Evolutionary conservation across 768 basidiomycete genomes (phyloP).

Genomic region (Clitopilus hobsonii): DNA sequence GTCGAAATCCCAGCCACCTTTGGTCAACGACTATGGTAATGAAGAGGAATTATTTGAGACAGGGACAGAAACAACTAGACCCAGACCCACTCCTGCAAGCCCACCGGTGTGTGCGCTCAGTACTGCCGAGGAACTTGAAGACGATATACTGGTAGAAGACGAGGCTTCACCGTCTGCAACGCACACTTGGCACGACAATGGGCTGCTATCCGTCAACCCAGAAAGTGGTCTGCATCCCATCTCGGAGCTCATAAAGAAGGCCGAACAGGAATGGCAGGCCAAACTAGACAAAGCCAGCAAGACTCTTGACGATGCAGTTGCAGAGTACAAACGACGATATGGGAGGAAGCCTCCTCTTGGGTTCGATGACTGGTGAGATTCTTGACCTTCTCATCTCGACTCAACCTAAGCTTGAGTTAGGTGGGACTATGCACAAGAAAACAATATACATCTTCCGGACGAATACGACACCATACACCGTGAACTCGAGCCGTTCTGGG

Average conservation of each 20-base stretch:
- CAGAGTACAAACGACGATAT: slow-evolving; percentile 65
- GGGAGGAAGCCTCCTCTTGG: slow-evolving; percentile 64
- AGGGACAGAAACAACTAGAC: not conserved
- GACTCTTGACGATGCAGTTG: slow-evolving; percentile 60
- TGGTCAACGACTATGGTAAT: too few species aligned
- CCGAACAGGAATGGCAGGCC: slow-evolving; percentile 51
- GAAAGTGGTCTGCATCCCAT: slow-evolving; percentile 54
- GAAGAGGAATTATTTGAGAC: too few species aligned
- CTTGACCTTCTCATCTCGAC: slow-evolving; percentile 12
- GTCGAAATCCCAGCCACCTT: too few species aligned
- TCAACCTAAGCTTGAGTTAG: slow-evolving; percentile 15
- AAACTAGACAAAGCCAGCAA: slow-evolving; percentile 59
- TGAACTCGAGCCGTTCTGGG: slow-evolving; percentile 85
- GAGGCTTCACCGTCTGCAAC: not conserved
- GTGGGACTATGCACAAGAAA: slow-evolving; percentile 57
- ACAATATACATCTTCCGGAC: slow-evolving; percentile 76
- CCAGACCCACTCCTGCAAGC: not conserved
- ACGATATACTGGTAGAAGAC: not conserved
- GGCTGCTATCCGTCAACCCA: slow-evolving; percentile 21
- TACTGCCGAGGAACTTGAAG: not conserved
- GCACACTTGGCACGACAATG: slow-evolving; percentile 16
- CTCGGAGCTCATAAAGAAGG: slow-evolving; percentile 58
- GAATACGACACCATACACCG: slow-evolving; percentile 75
- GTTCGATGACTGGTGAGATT: slow-evolving; percentile 72
- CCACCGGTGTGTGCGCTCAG: not conserved